Evolutionary conservation across 768 basidiomycete genomes (phyloP), one percentile per base, ranked within the genome.

Genomic region (Ramaria sp.): DNA sequence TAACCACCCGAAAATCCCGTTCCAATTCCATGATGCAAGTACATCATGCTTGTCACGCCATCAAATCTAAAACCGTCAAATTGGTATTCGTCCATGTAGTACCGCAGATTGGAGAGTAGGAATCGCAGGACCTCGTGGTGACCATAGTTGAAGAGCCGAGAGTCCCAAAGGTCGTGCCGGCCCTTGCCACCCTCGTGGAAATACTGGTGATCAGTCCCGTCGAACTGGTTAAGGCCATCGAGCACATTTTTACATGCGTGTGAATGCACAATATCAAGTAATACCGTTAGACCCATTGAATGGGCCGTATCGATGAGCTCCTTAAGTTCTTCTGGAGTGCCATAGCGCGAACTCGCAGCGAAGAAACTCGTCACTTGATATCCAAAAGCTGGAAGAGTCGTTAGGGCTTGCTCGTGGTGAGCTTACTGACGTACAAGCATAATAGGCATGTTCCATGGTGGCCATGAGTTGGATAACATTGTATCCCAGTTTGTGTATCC

Each of bases 11-110:
- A 95, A 73, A 99, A 99, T 17, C 95, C 96, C 7, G 93, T 81
- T 15, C 95, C 95, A 63, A 98, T 98, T 10, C 96, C 96, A 70
- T 98, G 96, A 67, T 99, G 96, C 52, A 81, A 73, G 72, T 97
- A 99, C 91, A 99, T 94, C 95, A 98, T 98, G 66, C 91, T 94
- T 3, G 96, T 99, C 49, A 99, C 96, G 27, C 96, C 96, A 63
- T 99, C 96, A 67, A 99, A 99, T 43, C 96, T 76, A 81, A 97
- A 99, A 11, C 96, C 96, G 64, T 98, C 96, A 68, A 99, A 97
- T 63, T 80, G 80, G 71, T 88, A 99, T 66, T 91, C 88, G 59
- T 99, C 95, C 71, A 98, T 82, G 75, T 85, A 99, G 76, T 85
- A 99, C 20, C 95, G 82, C 47, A 98, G 72, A 69, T 99, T 99